Conservation (phyloP, 2,329 filamentous ascomycete genomes). For the Nemania sp. region DNA sequence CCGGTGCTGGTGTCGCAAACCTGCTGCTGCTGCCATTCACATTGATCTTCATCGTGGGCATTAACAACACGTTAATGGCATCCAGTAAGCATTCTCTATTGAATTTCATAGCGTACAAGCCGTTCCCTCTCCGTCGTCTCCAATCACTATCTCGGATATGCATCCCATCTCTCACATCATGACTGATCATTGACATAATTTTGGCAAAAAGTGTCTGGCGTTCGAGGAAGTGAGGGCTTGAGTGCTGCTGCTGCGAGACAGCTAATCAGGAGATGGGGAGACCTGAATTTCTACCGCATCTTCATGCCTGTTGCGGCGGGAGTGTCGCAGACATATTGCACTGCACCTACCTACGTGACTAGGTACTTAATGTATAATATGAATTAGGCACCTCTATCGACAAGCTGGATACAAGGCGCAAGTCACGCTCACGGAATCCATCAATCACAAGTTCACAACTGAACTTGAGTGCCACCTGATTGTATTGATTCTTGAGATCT, state of each 20-base stretch:
- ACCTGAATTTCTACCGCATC: conserved; percentile 30
- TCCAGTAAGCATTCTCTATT: conserved; percentile 12
- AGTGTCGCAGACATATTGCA: neutral
- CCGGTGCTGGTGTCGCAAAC: conserved; percentile 30
- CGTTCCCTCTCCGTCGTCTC: neutral
- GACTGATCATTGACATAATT: neutral
- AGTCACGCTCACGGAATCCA: neutral
- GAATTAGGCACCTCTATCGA: too few species aligned
- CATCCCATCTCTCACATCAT: neutral
- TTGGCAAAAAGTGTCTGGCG: neutral
- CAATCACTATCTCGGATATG: too few species aligned
- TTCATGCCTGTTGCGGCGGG: conserved; percentile 23
- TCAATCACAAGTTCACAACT: neutral
- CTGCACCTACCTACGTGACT: too few species aligned
- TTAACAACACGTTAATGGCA: conserved; percentile 29
- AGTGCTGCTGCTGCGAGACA: conserved; percentile 23
- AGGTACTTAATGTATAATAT: too few species aligned
- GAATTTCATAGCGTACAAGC: neutral
- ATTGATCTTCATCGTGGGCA: conserved; percentile 28
- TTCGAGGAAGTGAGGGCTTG: conserved; percentile 17
- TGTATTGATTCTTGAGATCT: neutral
- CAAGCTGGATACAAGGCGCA: too few species aligned
- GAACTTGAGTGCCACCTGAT: neutral
- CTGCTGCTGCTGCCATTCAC: conserved; percentile 34
- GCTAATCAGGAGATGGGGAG: conserved; percentile 31